These are phyloP conservation scores for Pythium guiyangense DNA, from an alignment of 352 stramenopile genomes.

Conservation along the genomic window DNA sequence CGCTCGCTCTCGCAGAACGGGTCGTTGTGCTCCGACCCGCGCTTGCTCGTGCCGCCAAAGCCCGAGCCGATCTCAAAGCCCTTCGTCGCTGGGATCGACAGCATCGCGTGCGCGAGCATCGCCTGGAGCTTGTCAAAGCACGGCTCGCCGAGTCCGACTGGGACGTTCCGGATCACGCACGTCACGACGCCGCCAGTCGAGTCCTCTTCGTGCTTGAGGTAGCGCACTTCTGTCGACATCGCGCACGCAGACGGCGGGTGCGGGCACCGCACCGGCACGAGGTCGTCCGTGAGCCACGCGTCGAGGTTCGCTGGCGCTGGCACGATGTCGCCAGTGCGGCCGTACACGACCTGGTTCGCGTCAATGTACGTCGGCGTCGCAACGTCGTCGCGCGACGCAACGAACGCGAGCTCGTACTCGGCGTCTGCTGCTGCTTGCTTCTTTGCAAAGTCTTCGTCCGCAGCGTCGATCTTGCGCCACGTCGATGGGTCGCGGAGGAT, in stretches of 20 bases:
- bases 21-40: slow-evolving; percentile 98
- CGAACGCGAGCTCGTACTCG: slow-evolving; percentile 72
- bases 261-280: slow-evolving; percentile 93
- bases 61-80: slow-evolving; percentile 97
- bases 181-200: slow-evolving; percentile 94
- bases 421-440: slow-evolving; percentile 62
- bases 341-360: slow-evolving; percentile 89
- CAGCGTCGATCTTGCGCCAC: slow-evolving; percentile 46
- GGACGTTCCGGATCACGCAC: slow-evolving; percentile 96
- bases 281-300: slow-evolving; percentile 74
- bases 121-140: slow-evolving; percentile 99
- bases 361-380: slow-evolving; percentile 89
- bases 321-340: slow-evolving; percentile 69
- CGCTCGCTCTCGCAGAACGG: slow-evolving; percentile 87
- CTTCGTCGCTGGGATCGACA: slow-evolving; percentile 98
- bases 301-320: slow-evolving; percentile 43
- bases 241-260: slow-evolving; percentile 89
- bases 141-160: slow-evolving; percentile 94
- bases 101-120: slow-evolving; percentile 97
- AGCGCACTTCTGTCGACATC: slow-evolving; percentile 95
- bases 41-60: slow-evolving; percentile 95
- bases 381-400: slow-evolving; percentile 47
- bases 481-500: slow-evolving; percentile 69
- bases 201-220: slow-evolving; percentile 89
- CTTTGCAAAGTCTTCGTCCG: slow-evolving; percentile 21